Evolutionary conservation across 345 rosid genomes (phyloP), one percentile per base, ranked within the genome.

Genomic region (Bretschneidera sinensis): DNA sequence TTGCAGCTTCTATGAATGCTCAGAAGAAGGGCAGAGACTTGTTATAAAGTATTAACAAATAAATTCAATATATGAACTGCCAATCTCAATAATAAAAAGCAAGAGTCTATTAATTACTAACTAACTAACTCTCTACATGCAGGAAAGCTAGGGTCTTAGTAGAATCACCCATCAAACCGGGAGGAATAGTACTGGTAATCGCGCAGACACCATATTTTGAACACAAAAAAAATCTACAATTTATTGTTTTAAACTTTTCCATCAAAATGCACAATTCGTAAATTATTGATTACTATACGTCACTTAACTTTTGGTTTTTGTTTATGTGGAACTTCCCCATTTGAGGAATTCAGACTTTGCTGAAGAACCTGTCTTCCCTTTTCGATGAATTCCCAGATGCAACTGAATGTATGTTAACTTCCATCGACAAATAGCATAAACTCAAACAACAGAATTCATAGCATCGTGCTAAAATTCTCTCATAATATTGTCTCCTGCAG

Each of bases 111-210:
- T n/a, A n/a, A 39, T 48, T 21, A 49, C 48, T 20, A 17, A 67
- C 51, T 43, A 1, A 19, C 63, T 35, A n/a, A n/a, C n/a, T n/a
- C 10, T 48, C 17, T 24, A 1, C 51, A 14, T 71, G 78, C 83
- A 91, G 96, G 85, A 86, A 79, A 49, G 92, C 85, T 17, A 71
- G 45, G 54, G 70, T 83, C 56, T 60, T 88, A 53, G 81, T 68
- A 6, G 94, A 86, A 64, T 88, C 94, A 25, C 94, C 94, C 7
- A 72, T 88, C 71, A 91, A 91, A 79, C 92, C 88, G 31, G 95
- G 96, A 74, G 81, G 82, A 67, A 55, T 80, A 7, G 81, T 72
- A 61, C 74, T 91, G 95, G 98, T 88, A 79, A 0, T 17, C 47
- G 56, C n/a, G 11, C 9, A 24, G 7, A 21, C 5, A 19, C 8